Evolutionary conservation across 768 basidiomycete species (phyloP).

Genomic region (Auriscalpium orientale): DNA sequence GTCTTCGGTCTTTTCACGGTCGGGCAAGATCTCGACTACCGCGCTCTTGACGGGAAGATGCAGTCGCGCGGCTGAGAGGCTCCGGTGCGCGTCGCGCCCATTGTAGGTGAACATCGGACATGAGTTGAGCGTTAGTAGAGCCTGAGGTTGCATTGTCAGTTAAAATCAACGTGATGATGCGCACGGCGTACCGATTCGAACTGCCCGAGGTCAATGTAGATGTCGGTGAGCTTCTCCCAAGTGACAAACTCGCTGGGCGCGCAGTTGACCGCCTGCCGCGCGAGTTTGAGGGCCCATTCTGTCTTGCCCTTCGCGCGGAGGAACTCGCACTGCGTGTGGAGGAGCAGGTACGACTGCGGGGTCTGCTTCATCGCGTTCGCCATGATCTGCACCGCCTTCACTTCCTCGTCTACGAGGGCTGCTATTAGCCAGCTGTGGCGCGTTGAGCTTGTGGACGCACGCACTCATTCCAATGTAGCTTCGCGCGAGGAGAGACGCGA

Average conservation of each 20-base stretch:
- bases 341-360: conserved; percentile 88
- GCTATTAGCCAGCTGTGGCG: not conserved
- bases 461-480: conserved; percentile 97
- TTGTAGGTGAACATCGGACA: conserved; percentile 99
- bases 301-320: conserved; percentile 75
- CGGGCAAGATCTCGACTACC: conserved; percentile 87
- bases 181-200: conserved; percentile 54
- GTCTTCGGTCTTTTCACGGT: conserved; percentile 72
- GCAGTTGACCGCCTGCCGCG: conserved; percentile 93
- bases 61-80: conserved; percentile 68
- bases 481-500: conserved; percentile 77
- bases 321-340: conserved; percentile 94
- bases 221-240: conserved; percentile 95
- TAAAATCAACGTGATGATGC: not conserved
- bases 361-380: conserved; percentile 72
- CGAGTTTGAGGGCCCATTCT: conserved; percentile 88
- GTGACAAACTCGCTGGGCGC: conserved; percentile 98
- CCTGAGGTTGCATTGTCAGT: conserved; percentile 26
- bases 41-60: conserved; percentile 82
- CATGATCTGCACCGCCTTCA: conserved; percentile 96
- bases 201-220: conserved; percentile 86
- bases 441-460: conserved; percentile 23
- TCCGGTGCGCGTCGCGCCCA: conserved; percentile 87
- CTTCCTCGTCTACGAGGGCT: conserved; percentile 75
- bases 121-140: conserved; percentile 91